A percentile compares a stretch with the other conserved stretches of the same genome.
phyloP scores from a whole-genome alignment of 139 green algal species.

The Trebouxia sp. region DNA sequence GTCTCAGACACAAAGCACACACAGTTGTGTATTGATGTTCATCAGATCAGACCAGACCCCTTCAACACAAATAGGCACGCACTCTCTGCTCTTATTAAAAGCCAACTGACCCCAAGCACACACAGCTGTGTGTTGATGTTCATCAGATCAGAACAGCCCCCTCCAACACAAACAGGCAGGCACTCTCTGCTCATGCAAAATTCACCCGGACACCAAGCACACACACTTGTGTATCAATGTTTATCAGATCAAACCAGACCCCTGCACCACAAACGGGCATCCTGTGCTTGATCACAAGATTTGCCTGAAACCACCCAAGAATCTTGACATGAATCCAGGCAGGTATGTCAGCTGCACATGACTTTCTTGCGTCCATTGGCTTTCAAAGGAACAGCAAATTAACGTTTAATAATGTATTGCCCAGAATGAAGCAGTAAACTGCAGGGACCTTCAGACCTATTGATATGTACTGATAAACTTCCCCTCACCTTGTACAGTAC shows the following conservation, averaged over 20 bases:
- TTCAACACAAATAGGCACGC: slow-evolving; percentile 1
- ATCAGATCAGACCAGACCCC: slow-evolving; percentile 10
- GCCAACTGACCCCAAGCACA: neutral
- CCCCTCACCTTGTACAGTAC: neutral
- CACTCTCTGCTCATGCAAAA: neutral
- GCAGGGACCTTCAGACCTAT: neutral
- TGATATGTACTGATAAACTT: neutral
- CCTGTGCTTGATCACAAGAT: no score
- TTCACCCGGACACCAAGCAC: neutral
- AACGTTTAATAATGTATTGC: neutral
- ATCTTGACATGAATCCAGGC: no score
- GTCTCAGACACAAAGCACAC: neutral
- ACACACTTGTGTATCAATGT: neutral
- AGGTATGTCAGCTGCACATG: no score
- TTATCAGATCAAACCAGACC: neutral
- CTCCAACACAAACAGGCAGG: neutral
- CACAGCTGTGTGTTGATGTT: slow-evolving; percentile 11
- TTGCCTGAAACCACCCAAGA: no score
- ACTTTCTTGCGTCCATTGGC: no score
- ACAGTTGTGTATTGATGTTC: slow-evolving; percentile 8
- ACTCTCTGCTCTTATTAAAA: neutral
- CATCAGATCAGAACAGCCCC: slow-evolving; percentile 8
- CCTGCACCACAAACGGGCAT: neutral
- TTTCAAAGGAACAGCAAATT: neutral
- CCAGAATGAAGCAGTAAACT: neutral